Evolutionary conservation across 768 basidiomycete genomes (phyloP), one percentile per base, ranked within the genome.

Genomic region (Solioccasus polychromus): DNA sequence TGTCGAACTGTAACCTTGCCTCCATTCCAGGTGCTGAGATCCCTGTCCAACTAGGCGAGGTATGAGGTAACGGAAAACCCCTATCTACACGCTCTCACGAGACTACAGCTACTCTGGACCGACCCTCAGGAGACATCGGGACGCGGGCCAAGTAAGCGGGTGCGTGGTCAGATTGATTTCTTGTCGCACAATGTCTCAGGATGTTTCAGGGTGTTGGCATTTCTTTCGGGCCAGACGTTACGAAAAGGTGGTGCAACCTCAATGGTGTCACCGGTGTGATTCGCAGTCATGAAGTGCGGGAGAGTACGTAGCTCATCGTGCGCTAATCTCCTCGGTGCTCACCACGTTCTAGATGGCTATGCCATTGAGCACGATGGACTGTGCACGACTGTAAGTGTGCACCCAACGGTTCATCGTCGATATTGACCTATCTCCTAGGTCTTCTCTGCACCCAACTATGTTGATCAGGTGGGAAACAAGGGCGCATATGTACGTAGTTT

Each of bases 201-300:
- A 36, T 49, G 51, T 41, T 39, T 49, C 45, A 92, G 88, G 96
- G 96, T 41, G 93, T 98, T 48, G 96, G 96, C 18, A 85, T 96
- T 51, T 82, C 86, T 5, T 99, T 99, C 66, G 96, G 96, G 14
- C 94, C 95, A 1, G 93, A 95, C 61, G 88, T 97, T 15, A 96
- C 93, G 2, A 80, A 77, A 59, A 70, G 79, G 45, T 97, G 93
- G 92, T 96, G 94, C 62, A 77, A 81, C 29, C 71, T 86, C 22
- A 96, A 96, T 63, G 78, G 82, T 14, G 79, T 97, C 37, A 83
- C 92, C 19, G 92, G 90, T 6, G 75, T 99, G 45, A 85, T 97
- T 52, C 87, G 96, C 39, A 92, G 89, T 55, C 96, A 99, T 63
- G 96, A 99, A 77, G 95, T 98, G 43, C 82, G 96, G 48, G 89